Conservation (phyloP, 1,139 yeast genomes). For the Eremothecium cymbalariae region DNA sequence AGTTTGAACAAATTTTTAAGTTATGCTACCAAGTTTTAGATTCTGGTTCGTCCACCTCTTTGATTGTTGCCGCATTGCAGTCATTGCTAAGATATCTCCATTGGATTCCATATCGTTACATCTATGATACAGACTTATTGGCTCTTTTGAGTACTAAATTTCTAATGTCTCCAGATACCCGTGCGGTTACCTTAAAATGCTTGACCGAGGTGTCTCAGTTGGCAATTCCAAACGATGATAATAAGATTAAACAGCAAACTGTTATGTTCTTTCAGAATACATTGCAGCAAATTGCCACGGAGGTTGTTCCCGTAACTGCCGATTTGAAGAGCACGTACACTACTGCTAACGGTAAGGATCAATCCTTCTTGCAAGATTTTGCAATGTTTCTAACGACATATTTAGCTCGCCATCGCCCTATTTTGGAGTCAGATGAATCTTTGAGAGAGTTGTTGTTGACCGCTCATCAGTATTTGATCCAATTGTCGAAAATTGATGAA, state of each 20-base stretch:
- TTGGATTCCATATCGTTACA: constrained; percentile 89
- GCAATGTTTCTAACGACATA: constrained; percentile 90
- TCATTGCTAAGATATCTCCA: constrained; percentile 78
- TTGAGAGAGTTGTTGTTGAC: constrained; percentile 54
- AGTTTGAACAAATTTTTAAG: constrained; percentile 87
- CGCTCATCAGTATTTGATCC: constrained; percentile 74
- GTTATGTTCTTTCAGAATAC: constrained; percentile 64
- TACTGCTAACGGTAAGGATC: constrained; percentile 73
- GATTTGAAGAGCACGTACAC: constrained; percentile 69
- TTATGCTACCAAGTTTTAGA: constrained; percentile 89
- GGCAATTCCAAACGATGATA: constrained; percentile 53
- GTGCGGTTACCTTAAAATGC: constrained; percentile 82
- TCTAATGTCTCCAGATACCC: constrained; percentile 68
- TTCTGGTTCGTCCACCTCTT: constrained; percentile 73
- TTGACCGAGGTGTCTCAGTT: constrained; percentile 81
- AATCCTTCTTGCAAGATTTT: constrained; percentile 89
- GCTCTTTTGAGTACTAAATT: constrained; percentile 66
- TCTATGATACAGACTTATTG: constrained; percentile 79
- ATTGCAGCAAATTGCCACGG: constrained; percentile 56
- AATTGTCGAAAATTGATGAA: constrained; percentile 85
- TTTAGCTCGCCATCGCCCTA: constrained; percentile 62
- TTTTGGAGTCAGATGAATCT: constrained; percentile 59
- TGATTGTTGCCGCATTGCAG: constrained; percentile 76
- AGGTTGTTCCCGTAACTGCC: constrained; percentile 65
- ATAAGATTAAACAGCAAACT: constrained; percentile 40